Conservation (phyloP, 208 protist species). For the Leptomonas pyrrhocoris region DNA sequence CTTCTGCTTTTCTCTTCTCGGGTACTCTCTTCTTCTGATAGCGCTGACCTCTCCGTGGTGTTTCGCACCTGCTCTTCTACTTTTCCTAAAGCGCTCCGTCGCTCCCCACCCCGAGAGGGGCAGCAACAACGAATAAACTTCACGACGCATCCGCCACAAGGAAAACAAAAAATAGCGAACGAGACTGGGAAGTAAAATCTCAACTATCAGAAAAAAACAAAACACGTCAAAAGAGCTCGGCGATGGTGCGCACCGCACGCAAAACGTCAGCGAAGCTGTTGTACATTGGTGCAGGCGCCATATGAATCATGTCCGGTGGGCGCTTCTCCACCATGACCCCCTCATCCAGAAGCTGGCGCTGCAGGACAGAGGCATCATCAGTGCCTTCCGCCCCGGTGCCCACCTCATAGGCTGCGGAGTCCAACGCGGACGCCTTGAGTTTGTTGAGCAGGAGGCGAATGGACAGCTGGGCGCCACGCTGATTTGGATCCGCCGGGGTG, state of each 20-base stretch:
- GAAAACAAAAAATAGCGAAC: constrained; percentile 1
- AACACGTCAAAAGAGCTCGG: constrained; percentile 41
- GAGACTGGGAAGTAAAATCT: not conserved
- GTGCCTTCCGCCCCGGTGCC: constrained; percentile 32
- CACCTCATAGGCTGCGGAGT: constrained; percentile 43
- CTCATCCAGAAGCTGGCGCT: constrained; percentile 47
- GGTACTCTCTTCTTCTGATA: not conserved
- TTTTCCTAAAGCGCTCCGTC: not conserved
- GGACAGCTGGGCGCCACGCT: constrained; percentile 91
- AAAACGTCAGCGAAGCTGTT: constrained; percentile 92
- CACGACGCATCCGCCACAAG: not conserved
- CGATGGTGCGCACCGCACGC: constrained; percentile 55
- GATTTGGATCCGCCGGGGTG: constrained; percentile 75
- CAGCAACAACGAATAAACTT: not conserved
- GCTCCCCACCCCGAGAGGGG: not conserved
- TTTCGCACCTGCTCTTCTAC: not conserved
- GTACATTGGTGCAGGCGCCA: constrained; percentile 92
- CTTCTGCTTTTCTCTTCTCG: not conserved
- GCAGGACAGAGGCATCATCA: constrained; percentile 51
- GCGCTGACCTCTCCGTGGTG: too few species aligned
- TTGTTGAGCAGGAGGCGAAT: constrained; percentile 75
- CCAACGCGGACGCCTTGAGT: constrained; percentile 21
- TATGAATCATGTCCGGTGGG: constrained; percentile 67
- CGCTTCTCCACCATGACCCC: constrained; percentile 66
- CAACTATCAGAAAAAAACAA: not conserved